Conservation (phyloP, 1,139 yeast species). For the Geotrichum histeridarum region DNA sequence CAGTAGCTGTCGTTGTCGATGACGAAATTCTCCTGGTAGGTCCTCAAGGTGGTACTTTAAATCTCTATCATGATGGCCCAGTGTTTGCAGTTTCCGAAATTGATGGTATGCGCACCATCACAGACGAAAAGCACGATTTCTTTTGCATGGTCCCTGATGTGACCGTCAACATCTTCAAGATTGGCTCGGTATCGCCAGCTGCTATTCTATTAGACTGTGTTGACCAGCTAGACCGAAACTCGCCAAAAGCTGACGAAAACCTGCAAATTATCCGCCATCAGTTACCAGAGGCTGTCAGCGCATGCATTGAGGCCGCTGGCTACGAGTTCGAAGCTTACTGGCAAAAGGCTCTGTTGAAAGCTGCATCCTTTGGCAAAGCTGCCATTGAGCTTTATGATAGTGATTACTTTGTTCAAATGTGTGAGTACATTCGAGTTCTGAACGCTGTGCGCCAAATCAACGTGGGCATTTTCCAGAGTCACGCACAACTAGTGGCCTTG, state of each 20-base stretch:
- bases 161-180: conserved; percentile 60
- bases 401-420: conserved; percentile 54
- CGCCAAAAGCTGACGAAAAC: conserved; percentile 83
- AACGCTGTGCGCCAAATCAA: conserved; percentile 62
- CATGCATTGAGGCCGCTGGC: conserved; percentile 69
- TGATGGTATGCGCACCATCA: conserved; percentile 70
- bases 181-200: conserved; percentile 81
- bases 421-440: conserved; percentile 59
- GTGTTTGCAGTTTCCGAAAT: conserved; percentile 47
- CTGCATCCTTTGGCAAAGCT: conserved; percentile 84
- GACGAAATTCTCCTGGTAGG: conserved; percentile 71
- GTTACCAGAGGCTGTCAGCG: conserved; percentile 58
- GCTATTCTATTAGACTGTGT: conserved; percentile 80
- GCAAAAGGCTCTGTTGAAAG: conserved; percentile 75
- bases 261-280: conserved; percentile 49
- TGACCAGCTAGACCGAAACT: conserved; percentile 60
- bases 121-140: conserved; percentile 55
- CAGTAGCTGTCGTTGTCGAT: conserved; percentile 53
- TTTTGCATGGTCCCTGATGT: conserved; percentile 58
- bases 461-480: conserved; percentile 66
- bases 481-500: conserved; percentile 44
- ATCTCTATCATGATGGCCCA: conserved; percentile 43
- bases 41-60: conserved; percentile 57
- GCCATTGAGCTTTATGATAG: conserved; percentile 54
- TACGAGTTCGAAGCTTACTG: conserved; percentile 70